phyloP scores from a whole-genome alignment of 1,139 yeast genomes.

The Diutina mesorugosa region DNA sequence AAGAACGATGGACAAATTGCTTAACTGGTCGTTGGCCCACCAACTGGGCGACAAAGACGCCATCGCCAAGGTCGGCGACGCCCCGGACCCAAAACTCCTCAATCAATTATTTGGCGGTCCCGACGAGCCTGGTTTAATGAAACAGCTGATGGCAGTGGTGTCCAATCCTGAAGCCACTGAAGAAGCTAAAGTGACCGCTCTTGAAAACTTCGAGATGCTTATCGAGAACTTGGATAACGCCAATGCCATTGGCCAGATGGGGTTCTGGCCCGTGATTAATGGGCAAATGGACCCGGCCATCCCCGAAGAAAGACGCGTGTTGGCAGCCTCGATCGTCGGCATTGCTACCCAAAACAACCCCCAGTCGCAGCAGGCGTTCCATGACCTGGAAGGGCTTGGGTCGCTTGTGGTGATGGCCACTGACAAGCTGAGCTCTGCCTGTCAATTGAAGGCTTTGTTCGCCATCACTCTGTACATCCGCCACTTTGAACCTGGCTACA shows the following conservation, averaged over 20 bases:
- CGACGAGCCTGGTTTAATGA: conserved; percentile 82
- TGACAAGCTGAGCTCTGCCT: neutral
- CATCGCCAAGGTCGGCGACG: conserved; percentile 38
- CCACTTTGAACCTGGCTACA: neutral
- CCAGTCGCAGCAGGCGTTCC: conserved; percentile 53
- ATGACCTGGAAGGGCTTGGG: conserved; percentile 36
- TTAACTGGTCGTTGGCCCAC: conserved; percentile 86
- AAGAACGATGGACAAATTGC: conserved; percentile 67
- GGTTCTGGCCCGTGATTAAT: conserved; percentile 65
- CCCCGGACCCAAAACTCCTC: conserved; percentile 65
- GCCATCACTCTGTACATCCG: neutral
- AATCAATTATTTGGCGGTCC: conserved; percentile 73
- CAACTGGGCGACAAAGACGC: conserved; percentile 59
- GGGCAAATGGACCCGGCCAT: conserved; percentile 30
- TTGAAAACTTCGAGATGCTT: conserved; percentile 88
- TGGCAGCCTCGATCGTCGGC: conserved; percentile 68
- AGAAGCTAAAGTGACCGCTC: conserved; percentile 60
- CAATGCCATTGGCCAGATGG: conserved; percentile 73
- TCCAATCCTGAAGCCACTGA: conserved; percentile 46
- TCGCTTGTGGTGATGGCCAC: neutral
- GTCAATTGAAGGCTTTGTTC: neutral
- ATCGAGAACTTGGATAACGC: conserved; percentile 93
- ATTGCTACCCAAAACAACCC: conserved; percentile 90
- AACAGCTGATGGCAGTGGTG: conserved; percentile 53
- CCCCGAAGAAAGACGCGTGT: conserved; percentile 31